Conservation (phyloP, 2,329 filamentous ascomycete species). For the Knufia petricola region DNA sequence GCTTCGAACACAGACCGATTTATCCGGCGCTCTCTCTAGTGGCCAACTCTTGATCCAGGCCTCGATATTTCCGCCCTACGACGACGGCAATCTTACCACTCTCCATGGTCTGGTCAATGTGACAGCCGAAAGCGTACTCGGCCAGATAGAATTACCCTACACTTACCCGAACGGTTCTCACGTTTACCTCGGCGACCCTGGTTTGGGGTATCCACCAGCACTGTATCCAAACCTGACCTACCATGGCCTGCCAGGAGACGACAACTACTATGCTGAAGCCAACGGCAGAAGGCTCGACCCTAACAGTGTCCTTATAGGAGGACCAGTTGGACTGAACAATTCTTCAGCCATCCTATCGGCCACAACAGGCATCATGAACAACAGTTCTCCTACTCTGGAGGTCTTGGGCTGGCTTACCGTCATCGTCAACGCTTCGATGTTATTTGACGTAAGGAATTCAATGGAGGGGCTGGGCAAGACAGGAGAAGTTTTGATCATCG, state of each 20-base stretch:
- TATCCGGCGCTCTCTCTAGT: conserved; percentile 58
- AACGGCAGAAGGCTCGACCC: conserved; percentile 27
- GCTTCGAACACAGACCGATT: conserved; percentile 50
- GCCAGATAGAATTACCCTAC: conserved; percentile 53
- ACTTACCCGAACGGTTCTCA: conserved; percentile 46
- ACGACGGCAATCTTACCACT: conserved; percentile 39
- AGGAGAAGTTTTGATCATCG: conserved; percentile 61
- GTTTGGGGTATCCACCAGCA: conserved; percentile 57
- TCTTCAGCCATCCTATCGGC: conserved; percentile 69
- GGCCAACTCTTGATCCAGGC: conserved; percentile 58
- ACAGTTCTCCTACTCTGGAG: conserved; percentile 50
- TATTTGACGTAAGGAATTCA: conserved; percentile 54
- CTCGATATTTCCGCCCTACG: conserved; percentile 61
- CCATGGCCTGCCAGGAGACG: conserved; percentile 26
- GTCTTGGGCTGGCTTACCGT: conserved; percentile 78
- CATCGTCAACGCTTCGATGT: conserved; percentile 57
- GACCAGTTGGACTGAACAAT: conserved; percentile 63
- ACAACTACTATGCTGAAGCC: conserved; percentile 32
- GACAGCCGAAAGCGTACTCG: conserved; percentile 42
- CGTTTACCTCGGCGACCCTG: conserved; percentile 52
- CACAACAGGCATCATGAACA: conserved; percentile 67
- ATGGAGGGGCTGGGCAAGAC: conserved; percentile 61
- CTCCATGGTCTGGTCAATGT: conserved; percentile 52
- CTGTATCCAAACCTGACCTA: conserved; percentile 77
- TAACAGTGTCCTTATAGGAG: conserved; percentile 58